Evolutionary conservation across 257 asterid species (phyloP), one percentile per base, ranked within the genome.

Genomic region (Linaria vulgaris): DNA sequence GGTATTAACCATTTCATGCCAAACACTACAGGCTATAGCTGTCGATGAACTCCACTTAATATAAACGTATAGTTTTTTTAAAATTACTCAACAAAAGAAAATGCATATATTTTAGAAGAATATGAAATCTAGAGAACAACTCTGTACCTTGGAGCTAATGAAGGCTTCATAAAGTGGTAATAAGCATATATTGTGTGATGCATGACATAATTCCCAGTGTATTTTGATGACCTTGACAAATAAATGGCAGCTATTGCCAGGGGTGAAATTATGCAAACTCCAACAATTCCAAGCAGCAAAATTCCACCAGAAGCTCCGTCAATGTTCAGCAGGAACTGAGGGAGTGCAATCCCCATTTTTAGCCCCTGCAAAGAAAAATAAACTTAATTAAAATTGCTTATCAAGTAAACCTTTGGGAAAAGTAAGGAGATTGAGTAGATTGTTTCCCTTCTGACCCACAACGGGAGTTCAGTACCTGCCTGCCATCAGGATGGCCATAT

Each of bases 401-500:
- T 69, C 66, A 31, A 50, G 66, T 49, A 43, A 21, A 64, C 22
- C 55, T 57, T n/a, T 22, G 50, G 39, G 49, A 65, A 68, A 69
- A 66, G 54, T 13, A 22, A 61, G 56, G 65, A 52, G 16, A 37
- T 30, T 50, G 54, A 69, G 48, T 69, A 16, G 44, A 27, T 46
- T 37, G 46, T 27, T 62, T 56, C 54, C 61, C 38, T 20, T 44
- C 47, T 48, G 56, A 22, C 19, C 56, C 9, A 12, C 43, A 17
- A 49, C 38, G 20, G 63, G 61, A 45, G 65, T 66, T 67, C 17
- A 70, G 39, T 76, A 94, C 99, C 99, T 94, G 99, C 68, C 97
- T 82, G 69, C 99, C 99, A 83, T 94, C 99, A 50, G 99, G 99
- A 88, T 94, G 99, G 50, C 99, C 99, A 82, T 90, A 94, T 69